Base-by-base conservation (phyloP, 1,284 basidiomycete genomes). In the Inonotus hispidus region DNA sequence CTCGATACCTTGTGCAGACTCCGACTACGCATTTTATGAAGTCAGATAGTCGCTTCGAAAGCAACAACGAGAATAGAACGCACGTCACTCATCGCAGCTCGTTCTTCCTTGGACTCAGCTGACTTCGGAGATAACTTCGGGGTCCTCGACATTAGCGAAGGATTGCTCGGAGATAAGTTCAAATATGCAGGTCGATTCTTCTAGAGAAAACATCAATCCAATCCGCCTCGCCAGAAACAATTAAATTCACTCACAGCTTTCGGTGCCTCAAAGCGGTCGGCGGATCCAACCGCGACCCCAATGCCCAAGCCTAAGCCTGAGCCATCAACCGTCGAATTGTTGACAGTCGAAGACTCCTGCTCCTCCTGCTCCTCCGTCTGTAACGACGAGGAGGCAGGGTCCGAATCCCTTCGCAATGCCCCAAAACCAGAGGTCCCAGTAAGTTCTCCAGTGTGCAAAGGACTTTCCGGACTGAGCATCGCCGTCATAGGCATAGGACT, bases 11-110 rank as follows among this genome's bases (percentile, higher is more conserved):
- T 68, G 70, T 6, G 68, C 59, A 7, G 69, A 66, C 53, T 74
- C 84, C 49, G 78, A 79, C 85, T 87, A 67, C 62, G 65, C 60
- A 62, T 32, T 27, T 60, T 39, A 53, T 65, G 19, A 65, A 50
- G 27, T 45, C 35, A 59, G 58, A 59, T 53, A 58, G 32, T 2
- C 23, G 16, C 50, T 13, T 50, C 23, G 55, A 54, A 23, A 62
- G 29, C 14, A 60, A 21, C 55, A 55, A 25, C 55, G 37, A 16
- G 55, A 56, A 59, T 14, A 19, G 16, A 39, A 71, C 82, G 56
- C 65, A 88, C 89, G 71, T 92, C 89, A 68, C 87, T 90, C 71
- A 87, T 71, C 47, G 79, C 82, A 16, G 73, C 82, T 23, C 80
- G 75, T 3, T 90, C 87, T 45, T 83, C 82, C 38, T 47, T 37